These are phyloP conservation scores for Phytophthora ohioensis DNA, from an alignment of 352 stramenopile species.

Conservation along the genomic window DNA sequence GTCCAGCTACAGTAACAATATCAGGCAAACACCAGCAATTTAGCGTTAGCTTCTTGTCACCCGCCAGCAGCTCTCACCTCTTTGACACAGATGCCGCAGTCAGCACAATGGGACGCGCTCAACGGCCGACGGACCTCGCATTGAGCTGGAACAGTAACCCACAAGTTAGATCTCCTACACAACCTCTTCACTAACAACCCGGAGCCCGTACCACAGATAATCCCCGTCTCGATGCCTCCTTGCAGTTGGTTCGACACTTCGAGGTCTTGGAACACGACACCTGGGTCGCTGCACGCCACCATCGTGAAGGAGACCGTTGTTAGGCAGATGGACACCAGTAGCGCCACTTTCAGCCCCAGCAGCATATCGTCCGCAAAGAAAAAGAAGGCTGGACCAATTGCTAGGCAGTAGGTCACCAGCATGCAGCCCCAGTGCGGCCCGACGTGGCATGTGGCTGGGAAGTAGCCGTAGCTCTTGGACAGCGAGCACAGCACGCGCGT, in stretches of 20 bases:
- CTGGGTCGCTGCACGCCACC: slow-evolving; percentile 81
- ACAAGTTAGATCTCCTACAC: neutral
- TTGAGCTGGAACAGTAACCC: slow-evolving; percentile 53
- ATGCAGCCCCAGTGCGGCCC: slow-evolving; percentile 79
- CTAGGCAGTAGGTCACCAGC: slow-evolving; percentile 78
- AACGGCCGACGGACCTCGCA: slow-evolving; percentile 77
- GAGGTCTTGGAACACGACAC: slow-evolving; percentile 67
- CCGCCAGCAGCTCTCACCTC: slow-evolving; percentile 44
- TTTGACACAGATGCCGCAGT: slow-evolving; percentile 79
- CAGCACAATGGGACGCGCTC: slow-evolving; percentile 80
- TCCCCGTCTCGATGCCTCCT: slow-evolving; percentile 50
- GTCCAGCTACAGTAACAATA: slow-evolving; percentile 66
- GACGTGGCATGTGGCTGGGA: slow-evolving; percentile 71
- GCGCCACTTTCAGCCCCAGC: slow-evolving; percentile 51
- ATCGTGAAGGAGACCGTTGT: slow-evolving; percentile 80
- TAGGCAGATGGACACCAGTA: slow-evolving; percentile 60
- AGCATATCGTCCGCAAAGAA: slow-evolving; percentile 60
- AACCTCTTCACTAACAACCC: neutral
- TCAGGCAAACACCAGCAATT: neutral
- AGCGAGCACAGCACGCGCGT: slow-evolving; percentile 72
- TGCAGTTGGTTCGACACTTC: slow-evolving; percentile 33
- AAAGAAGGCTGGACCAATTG: slow-evolving; percentile 61
- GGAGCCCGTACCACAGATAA: slow-evolving; percentile 69
- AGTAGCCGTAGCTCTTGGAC: slow-evolving; percentile 54
- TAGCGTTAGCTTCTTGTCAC: neutral